phyloP scores from a whole-genome alignment of 139 green algal species.

The Mesotaenium endlicherianum region DNA sequence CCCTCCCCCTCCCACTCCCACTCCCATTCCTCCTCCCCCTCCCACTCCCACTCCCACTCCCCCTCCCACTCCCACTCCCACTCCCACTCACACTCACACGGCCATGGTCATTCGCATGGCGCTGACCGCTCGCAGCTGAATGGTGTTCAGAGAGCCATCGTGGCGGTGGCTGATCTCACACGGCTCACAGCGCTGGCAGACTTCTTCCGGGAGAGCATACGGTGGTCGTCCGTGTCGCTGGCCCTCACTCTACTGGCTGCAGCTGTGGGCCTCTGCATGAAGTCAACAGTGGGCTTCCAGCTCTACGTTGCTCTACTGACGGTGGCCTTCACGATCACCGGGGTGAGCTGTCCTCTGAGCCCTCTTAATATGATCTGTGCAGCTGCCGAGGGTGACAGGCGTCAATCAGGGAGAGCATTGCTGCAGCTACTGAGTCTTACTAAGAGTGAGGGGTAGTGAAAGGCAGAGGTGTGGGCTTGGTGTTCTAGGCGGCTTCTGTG shows the following conservation, averaged over 20 bases:
- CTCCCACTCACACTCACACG: constrained; percentile 18
- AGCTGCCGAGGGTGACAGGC: background rate
- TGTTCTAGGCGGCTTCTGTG: background rate
- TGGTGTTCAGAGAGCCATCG: constrained; percentile 5
- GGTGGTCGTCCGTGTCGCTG: constrained; percentile 6
- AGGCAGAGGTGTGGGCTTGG: too few species aligned
- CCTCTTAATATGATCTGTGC: background rate
- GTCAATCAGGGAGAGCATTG: background rate
- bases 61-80: constrained; percentile 20
- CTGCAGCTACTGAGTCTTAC: background rate
- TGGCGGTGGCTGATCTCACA: background rate
- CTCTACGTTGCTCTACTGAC: constrained; percentile 2
- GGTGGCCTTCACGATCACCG: constrained; percentile 16
- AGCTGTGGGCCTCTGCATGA: constrained; percentile 1
- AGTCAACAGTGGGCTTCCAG: background rate
- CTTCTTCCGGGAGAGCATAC: constrained; percentile 43
- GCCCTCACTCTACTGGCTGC: constrained; percentile 11
- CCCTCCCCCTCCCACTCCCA: background rate
- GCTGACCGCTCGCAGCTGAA: constrained; percentile 18
- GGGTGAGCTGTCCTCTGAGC: constrained; percentile 6
- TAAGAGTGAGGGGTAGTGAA: too few species aligned
- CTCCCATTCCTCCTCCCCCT: background rate
- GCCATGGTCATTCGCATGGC: constrained; percentile 19
- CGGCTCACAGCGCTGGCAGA: constrained; percentile 18
- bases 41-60: constrained; percentile 3